Evolutionary conservation across 208 protist genomes (phyloP).

Genomic region (Acanthamoeba castellanii): DNA sequence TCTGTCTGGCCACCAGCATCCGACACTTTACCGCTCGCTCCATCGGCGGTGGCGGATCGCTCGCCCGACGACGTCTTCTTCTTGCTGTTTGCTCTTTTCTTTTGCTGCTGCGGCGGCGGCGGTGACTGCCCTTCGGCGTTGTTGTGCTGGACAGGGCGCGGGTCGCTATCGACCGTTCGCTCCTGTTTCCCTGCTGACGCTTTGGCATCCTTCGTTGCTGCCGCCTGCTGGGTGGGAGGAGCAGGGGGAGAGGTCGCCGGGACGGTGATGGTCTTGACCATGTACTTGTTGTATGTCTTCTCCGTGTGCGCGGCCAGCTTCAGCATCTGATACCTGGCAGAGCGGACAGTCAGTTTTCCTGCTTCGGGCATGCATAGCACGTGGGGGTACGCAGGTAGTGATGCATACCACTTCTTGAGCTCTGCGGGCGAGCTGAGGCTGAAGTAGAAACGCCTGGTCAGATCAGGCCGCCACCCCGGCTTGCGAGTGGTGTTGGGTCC

Average conservation of each 20-base stretch:
- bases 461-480: slow-evolving; percentile 31
- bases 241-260: not conserved
- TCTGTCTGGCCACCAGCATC: too few species aligned
- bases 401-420: slow-evolving; percentile 17
- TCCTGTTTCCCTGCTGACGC: not conserved
- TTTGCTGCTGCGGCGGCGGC: not conserved
- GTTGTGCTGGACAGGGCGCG: not conserved
- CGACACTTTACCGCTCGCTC: too few species aligned
- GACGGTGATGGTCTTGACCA: slow-evolving; percentile 47
- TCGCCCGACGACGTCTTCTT: not conserved
- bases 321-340: slow-evolving; percentile 34
- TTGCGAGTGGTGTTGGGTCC: slow-evolving; percentile 43
- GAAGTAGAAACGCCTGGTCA: slow-evolving; percentile 35
- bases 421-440: not conserved
- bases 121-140: not conserved
- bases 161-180: not conserved
- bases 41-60: too few species aligned
- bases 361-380: not conserved
- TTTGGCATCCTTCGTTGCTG: not conserved
- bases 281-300: slow-evolving; percentile 36
- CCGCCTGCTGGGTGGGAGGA: not conserved
- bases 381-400: not conserved
- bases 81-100: not conserved
- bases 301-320: slow-evolving; percentile 45
- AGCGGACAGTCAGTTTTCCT: not conserved